Percentiles rank a stretch among this genome's conserved stretches.
These are phyloP conservation scores for Aspergillus piperis DNA, from an alignment of 2,329 filamentous ascomycete species.

Conservation along the genomic window DNA sequence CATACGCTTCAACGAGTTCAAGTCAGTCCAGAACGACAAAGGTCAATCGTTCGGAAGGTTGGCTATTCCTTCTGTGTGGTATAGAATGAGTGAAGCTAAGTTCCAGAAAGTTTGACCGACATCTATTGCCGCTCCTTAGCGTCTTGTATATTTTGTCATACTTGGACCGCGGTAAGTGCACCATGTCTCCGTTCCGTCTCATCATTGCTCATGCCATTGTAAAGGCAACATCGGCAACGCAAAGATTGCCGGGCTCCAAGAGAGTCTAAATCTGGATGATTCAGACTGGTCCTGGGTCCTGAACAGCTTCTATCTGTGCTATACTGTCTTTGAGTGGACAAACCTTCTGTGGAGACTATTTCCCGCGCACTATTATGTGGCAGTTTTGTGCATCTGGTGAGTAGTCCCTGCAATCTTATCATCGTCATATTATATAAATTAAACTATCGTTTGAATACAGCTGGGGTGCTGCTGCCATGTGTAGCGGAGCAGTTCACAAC, in stretches of 20 bases:
- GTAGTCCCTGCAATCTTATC: background rate
- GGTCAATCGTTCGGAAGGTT: background rate
- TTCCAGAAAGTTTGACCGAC: conserved; percentile 21
- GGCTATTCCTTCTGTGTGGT: background rate
- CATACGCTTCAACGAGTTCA: background rate
- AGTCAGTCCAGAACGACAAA: background rate
- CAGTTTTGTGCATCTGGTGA: conserved; percentile 26
- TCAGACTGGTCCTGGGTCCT: conserved; percentile 29
- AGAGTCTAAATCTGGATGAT: conserved; percentile 21
- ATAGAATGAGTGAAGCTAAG: background rate
- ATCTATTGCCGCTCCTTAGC: conserved; percentile 26
- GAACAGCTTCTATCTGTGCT: conserved; percentile 29
- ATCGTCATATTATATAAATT: background rate
- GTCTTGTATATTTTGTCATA: conserved; percentile 28
- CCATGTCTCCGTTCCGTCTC: background rate
- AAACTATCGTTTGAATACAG: conserved; percentile 8
- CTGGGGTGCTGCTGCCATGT: conserved; percentile 31
- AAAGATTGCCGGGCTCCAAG: conserved; percentile 26
- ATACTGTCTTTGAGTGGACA: conserved; percentile 30
- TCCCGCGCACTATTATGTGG: conserved; percentile 27
- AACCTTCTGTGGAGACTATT: conserved; percentile 29
- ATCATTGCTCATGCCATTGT: too few relatives aligned
- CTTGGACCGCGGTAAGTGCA: conserved; percentile 23
- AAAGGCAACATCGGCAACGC: conserved; percentile 29
- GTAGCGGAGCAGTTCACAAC: conserved; percentile 23